Evolutionary conservation across 2,329 filamentous ascomycete genomes (phyloP), one percentile per base, ranked within the genome.

Genomic region (Talaromyces sp.): DNA sequence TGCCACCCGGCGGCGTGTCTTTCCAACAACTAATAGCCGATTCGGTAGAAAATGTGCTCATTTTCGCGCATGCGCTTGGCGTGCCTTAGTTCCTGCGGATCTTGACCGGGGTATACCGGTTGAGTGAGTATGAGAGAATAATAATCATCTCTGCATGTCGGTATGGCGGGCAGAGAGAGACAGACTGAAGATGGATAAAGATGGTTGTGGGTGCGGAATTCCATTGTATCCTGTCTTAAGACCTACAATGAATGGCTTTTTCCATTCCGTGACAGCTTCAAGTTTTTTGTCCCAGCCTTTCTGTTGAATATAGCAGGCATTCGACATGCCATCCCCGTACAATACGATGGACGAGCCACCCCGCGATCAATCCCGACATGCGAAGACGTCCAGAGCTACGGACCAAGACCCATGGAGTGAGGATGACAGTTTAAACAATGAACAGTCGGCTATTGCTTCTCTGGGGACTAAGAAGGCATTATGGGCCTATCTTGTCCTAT

Each of bases 41-140:
- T n/a, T 25, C 49, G 42, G 19, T 47, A 47, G 42, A 47, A 44
- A 47, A 33, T 47, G 17, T 53, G 22, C 58, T 63, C 52, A 56
- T 58, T 39, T 60, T 55, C 22, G 65, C 57, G 49, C 58, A 61
- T 36, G 63, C 63, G 22, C 53, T 67, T 22, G 62, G 65, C 39
- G 65, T 61, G 8, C 66, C 55, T 61, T 56, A 66, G 10, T 55
- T 67, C 25, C 47, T 67, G 25, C 66, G 64, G 49, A 66, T 62
- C 47, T 67, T 63, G 28, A 64, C 65, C 30, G 58, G 60, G 30
- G 3, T 33, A 33, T 33, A 33, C 8, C 32, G 32, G 10, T 33
- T 33, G 32, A 33, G 10, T 13, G 32, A 13, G 32, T 33, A 33
- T 33, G 32, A 33, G 10, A 33, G 32, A 13, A 33, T 33, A 33